These are phyloP conservation scores for Castanea sativa DNA, from an alignment of 306 rosid species.

Conservation along the genomic window DNA sequence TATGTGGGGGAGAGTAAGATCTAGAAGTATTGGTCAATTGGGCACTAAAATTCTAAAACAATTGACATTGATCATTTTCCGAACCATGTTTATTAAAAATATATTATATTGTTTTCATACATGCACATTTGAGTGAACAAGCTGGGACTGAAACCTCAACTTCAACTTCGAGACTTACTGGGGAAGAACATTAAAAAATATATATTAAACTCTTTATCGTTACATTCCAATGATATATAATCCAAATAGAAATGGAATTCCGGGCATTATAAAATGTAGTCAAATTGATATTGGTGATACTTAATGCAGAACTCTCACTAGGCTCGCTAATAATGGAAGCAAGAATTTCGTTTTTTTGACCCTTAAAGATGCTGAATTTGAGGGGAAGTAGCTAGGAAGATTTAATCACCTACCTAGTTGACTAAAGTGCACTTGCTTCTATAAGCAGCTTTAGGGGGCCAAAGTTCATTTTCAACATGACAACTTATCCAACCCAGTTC, in stretches of 20 bases:
- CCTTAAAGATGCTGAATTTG: conserved; percentile 21
- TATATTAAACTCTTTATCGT: conserved; percentile 9
- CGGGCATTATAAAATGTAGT: conserved; percentile 2
- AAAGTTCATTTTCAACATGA: conserved; percentile 45
- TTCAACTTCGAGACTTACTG: conserved; percentile 15
- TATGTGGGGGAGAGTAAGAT: neutral
- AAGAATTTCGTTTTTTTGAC: conserved; percentile 26
- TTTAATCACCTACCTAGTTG: conserved; percentile 39
- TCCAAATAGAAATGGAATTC: conserved; percentile 1
- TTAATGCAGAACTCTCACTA: conserved; percentile 1
- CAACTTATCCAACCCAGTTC: conserved; percentile 36
- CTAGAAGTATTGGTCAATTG: conserved; percentile 9
- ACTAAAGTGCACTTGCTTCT: conserved; percentile 32
- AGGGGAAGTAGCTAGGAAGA: neutral
- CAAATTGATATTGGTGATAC: neutral
- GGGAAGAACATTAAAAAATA: conserved; percentile 17
- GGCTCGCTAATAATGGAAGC: neutral
- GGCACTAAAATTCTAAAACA: neutral
- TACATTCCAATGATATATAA: neutral
- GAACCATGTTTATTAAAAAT: conserved; percentile 13
- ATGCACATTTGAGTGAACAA: conserved; percentile 19
- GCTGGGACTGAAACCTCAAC: conserved; percentile 39
- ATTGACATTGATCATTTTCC: conserved; percentile 4
- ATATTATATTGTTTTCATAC: conserved; percentile 1
- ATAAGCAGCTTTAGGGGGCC: conserved; percentile 13